Percentiles rank a stretch among this genome's conserved stretches.
These are phyloP conservation scores for Sporothrix brasiliensis DNA, from an alignment of 2,329 filamentous ascomycete genomes.

Conservation along the genomic window DNA sequence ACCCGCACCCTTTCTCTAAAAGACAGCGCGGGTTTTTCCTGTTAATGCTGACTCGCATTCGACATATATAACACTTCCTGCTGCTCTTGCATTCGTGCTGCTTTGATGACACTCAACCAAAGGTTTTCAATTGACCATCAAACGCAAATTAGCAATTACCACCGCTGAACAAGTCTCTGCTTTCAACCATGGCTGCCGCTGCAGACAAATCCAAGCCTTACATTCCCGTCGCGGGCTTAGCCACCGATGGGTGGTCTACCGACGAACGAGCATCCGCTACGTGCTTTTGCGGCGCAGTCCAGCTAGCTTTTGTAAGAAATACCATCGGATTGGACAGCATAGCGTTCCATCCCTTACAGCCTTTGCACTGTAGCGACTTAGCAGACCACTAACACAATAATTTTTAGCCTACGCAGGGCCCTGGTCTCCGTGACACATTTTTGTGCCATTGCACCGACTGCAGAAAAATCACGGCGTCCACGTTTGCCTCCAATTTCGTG, in stretches of 20 bases:
- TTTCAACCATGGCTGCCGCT: conserved; percentile 4
- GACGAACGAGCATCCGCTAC: conserved; percentile 58
- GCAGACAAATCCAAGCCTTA: conserved; percentile 39
- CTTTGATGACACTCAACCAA: too few relatives aligned
- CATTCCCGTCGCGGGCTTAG: conserved; percentile 48
- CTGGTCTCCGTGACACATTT: conserved; percentile 54
- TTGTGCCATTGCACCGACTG: conserved; percentile 65
- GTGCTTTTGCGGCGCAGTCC: conserved; percentile 61
- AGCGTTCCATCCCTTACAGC: not conserved
- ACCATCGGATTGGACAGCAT: too few relatives aligned
- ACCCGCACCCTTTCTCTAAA: too few relatives aligned
- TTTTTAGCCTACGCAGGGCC: conserved; percentile 49
- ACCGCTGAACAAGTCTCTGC: not conserved
- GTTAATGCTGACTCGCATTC: too few relatives aligned
- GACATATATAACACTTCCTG: too few relatives aligned
- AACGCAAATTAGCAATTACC: not conserved
- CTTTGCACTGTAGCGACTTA: not conserved
- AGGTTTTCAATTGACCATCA: not conserved
- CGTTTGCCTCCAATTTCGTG: conserved; percentile 64
- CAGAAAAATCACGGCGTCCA: conserved; percentile 64
- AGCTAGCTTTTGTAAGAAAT: conserved; percentile 49
- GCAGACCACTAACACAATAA: not conserved
- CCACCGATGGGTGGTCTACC: conserved; percentile 40
- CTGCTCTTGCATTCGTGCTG: too few relatives aligned
- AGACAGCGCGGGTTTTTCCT: too few relatives aligned